These are phyloP conservation scores for Triticum monococcum DNA, from an alignment of 176 grass and related monocot species.

Conservation along the genomic window DNA sequence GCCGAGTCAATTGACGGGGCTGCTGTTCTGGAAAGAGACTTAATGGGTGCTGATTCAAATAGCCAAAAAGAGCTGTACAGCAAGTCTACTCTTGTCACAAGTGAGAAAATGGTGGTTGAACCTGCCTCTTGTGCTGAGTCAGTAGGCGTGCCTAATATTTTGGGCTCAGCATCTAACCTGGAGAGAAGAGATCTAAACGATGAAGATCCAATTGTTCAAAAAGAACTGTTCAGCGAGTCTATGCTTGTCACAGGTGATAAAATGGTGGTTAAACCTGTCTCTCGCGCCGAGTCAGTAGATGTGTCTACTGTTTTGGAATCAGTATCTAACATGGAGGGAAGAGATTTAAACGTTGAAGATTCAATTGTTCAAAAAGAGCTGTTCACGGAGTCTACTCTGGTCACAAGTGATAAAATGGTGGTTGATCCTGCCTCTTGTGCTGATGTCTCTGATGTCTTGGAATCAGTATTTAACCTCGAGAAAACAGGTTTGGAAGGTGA, in stretches of 20 bases:
- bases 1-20: not conserved
- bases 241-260: slow-evolving; percentile 11
- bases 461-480: slow-evolving; percentile 12
- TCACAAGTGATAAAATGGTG: slow-evolving; percentile 13
- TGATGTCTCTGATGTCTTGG: slow-evolving; percentile 37
- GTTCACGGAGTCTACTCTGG: slow-evolving; percentile 3
- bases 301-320: slow-evolving; percentile 28
- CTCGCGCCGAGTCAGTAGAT: slow-evolving; percentile 11
- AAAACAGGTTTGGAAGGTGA: not conserved
- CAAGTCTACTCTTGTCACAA: slow-evolving; percentile 18
- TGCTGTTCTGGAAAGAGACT: slow-evolving; percentile 25
- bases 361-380: slow-evolving; percentile 22
- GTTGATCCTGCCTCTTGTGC: slow-evolving; percentile 30
- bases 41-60: slow-evolving; percentile 22
- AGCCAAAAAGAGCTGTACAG: slow-evolving; percentile 8
- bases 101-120: slow-evolving; percentile 26
- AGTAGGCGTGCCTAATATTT: slow-evolving; percentile 25
- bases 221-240: not conserved
- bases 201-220: not conserved
- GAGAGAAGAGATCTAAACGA: not conserved
- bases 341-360: slow-evolving; percentile 21
- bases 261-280: not conserved
- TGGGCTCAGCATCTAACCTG: slow-evolving; percentile 29
- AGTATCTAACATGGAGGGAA: not conserved
- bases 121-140: slow-evolving; percentile 18